Evolutionary conservation across 2,329 filamentous ascomycete species (phyloP).

Genomic region (Alternaria viburni): DNA sequence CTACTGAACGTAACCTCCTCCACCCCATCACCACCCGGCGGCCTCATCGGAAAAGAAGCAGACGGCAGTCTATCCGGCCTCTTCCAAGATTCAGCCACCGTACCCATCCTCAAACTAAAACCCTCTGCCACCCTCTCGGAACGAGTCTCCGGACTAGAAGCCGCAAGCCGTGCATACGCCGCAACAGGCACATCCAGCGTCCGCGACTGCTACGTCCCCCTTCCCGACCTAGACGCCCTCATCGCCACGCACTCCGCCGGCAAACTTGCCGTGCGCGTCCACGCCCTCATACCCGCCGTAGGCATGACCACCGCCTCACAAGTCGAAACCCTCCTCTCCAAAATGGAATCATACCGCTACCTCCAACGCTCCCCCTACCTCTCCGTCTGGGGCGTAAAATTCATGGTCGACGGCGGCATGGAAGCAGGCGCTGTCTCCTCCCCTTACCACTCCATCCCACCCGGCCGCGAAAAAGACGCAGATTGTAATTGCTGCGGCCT

Average conservation of each 20-base stretch:
- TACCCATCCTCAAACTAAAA: not conserved
- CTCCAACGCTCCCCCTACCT: not conserved
- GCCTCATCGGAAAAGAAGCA: not conserved
- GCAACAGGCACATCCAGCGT: not conserved
- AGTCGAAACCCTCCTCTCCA: too few relatives aligned
- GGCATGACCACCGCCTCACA: not conserved
- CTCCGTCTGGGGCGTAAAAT: not conserved
- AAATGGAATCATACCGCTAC: not conserved
- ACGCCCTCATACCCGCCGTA: not conserved
- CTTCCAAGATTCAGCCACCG: not conserved
- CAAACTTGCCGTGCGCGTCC: not conserved
- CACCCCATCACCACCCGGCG: not conserved
- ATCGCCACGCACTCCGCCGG: accelerated
- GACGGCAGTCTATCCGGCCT: not conserved
- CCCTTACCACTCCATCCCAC: too few relatives aligned
- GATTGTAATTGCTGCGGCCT: not conserved
- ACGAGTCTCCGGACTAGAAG: not conserved
- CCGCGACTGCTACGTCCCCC: not conserved
- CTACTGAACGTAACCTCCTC: not conserved
- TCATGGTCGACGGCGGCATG: not conserved
- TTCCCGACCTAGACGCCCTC: not conserved
- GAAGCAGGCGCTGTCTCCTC: not conserved
- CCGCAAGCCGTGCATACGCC: not conserved
- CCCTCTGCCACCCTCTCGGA: not conserved
- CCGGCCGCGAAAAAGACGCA: not conserved